Evolutionary conservation across 352 stramenopile species (phyloP).

Genomic region (Phytophthora fragariaefolia): DNA sequence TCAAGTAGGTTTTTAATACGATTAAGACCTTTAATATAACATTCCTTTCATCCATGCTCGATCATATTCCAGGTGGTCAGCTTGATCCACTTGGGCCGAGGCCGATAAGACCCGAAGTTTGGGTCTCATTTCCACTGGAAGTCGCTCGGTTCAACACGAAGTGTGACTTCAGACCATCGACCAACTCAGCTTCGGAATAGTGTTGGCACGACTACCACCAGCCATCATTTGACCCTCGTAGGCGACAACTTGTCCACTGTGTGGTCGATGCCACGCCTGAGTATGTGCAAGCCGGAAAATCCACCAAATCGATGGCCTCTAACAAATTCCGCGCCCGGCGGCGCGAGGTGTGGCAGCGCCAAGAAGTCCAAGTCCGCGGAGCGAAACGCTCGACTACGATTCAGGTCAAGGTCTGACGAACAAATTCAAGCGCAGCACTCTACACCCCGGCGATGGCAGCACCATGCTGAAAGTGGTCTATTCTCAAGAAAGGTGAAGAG

Average conservation of each 20-base stretch:
- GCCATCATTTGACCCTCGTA: neutral
- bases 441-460: slow-evolving; percentile 2
- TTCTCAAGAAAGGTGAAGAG: slow-evolving; percentile 9
- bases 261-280: slow-evolving; percentile 1
- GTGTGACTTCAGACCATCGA: neutral
- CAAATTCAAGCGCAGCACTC: neutral
- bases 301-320: slow-evolving; percentile 6
- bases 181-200: neutral
- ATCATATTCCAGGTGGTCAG: slow-evolving; percentile 5
- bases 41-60: neutral
- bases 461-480: neutral
- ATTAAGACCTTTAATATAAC: neutral
- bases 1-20: neutral
- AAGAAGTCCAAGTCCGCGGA: slow-evolving; percentile 6
- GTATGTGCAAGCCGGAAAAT: slow-evolving; percentile 3
- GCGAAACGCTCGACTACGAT: slow-evolving; percentile 10
- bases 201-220: neutral
- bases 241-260: slow-evolving; percentile 2
- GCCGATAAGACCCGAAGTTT: slow-evolving; percentile 22
- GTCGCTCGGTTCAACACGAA: neutral
- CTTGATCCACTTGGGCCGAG: slow-evolving; percentile 12
- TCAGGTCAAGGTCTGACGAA: neutral
- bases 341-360: slow-evolving; percentile 11
- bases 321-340: neutral
- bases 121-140: neutral